Percentiles rank a stretch among this genome's conserved stretches.
Conservation (phyloP, 345 rosid genomes). For the Rhodamnia argentea region DNA sequence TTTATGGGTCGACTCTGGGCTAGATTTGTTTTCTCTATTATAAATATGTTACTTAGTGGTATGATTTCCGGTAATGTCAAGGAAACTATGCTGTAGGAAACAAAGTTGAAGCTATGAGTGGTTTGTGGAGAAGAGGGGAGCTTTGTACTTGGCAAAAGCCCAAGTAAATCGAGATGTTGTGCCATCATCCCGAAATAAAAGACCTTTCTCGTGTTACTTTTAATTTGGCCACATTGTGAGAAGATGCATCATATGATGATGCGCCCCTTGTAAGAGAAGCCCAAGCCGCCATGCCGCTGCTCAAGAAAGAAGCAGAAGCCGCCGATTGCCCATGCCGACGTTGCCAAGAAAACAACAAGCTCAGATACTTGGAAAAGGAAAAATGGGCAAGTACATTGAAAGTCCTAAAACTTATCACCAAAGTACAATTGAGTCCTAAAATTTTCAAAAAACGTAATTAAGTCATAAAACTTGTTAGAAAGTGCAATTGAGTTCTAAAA, state of each 20-base stretch:
- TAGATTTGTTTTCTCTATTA: neutral
- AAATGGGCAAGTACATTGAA: neutral
- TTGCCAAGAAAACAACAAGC: conserved; percentile 44
- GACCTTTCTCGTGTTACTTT: neutral
- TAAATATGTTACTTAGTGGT: neutral
- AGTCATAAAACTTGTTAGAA: too few species aligned
- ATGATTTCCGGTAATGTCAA: neutral
- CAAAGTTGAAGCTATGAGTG: conserved; percentile 74
- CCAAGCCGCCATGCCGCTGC: conserved; percentile 38
- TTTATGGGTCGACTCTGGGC: neutral
- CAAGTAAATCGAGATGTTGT: conserved; percentile 79
- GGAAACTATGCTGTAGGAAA: conserved; percentile 37
- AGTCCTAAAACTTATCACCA: too few species aligned
- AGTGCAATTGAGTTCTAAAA: too few species aligned
- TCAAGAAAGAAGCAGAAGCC: conserved; percentile 18
- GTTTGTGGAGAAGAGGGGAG: conserved; percentile 92
- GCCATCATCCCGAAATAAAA: conserved; percentile 56
- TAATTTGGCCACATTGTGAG: conserved; percentile 39
- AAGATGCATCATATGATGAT: conserved; percentile 69
- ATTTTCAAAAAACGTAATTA: too few species aligned
- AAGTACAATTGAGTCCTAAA: too few species aligned
- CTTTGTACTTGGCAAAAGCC: conserved; percentile 72
- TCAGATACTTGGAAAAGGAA: conserved; percentile 66
- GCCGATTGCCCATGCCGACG: conserved; percentile 59
- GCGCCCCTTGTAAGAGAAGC: conserved; percentile 55